Evolutionary conservation across 371 early-diverging fungal genomes (phyloP), one percentile per base, ranked within the genome.

Genomic region (Mucor plumbeus): DNA sequence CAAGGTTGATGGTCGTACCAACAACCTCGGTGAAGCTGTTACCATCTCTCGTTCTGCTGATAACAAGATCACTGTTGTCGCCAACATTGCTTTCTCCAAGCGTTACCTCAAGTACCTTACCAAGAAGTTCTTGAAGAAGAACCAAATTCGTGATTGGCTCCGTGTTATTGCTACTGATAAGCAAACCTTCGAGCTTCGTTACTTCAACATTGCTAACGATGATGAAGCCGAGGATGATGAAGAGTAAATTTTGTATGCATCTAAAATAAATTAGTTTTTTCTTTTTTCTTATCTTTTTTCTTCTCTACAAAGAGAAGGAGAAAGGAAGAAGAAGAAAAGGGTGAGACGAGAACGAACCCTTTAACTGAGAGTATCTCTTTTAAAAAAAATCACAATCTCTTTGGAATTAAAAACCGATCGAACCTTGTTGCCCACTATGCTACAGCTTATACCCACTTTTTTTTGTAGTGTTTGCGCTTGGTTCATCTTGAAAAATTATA

Each of bases 111-210:
- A 99, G 94, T 99, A 99, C 92, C 91, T 98, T 61, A 94, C 98
- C 87, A 99, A 99, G 95, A 96, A 96, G 92, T 99, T 96, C 95
- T 89, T 99, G 88, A 99, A 99, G 94, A 97, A 99, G 95, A 88
- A 97, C 93, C 89, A 91, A 84, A 92, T 99, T 85, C 93, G 97
- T 82, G 99, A 99, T 89, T 97, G 95, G 94, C 87, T 99, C 81
- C 96, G 98, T 84, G 98, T 98, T 71, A 89, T 97, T 81, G 90
- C 97, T 78, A 82, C 90, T 75, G 84, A 86, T 88, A 95, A 96
- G 94, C 81, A 85, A 75, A 88, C 95, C 81, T 99, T 94, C 88
- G 91, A 94, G 87, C 92, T 99, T 84, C 88, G 91, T 77, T 99
- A 98, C 95, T 97, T 90, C 91, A 93, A 96, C 91, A 91, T 93